These are phyloP conservation scores for Ambrosia trifida DNA, from an alignment of 129 eudicot genomes.

Conservation along the genomic window DNA sequence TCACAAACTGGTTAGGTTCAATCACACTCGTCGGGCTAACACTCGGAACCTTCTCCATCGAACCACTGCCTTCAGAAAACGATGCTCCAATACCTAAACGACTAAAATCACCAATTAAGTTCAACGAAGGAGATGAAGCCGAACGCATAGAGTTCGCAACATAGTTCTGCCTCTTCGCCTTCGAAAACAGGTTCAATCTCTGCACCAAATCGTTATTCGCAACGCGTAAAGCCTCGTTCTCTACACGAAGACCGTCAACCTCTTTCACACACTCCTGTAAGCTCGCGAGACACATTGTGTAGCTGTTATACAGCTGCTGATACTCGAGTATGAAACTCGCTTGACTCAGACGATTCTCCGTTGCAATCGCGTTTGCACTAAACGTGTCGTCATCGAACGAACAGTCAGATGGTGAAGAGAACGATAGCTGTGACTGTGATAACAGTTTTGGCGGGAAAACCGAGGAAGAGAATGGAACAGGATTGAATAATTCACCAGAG, in stretches of 20 bases:
- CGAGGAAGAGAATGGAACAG: slow-evolving; percentile 38
- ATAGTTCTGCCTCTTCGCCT: slow-evolving; percentile 45
- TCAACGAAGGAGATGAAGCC: slow-evolving; percentile 30
- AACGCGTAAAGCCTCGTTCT: slow-evolving; percentile 58
- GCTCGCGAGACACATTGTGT: slow-evolving; percentile 50
- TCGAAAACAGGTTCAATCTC: slow-evolving; percentile 44
- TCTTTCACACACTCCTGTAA: slow-evolving; percentile 63
- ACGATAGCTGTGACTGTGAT: slow-evolving; percentile 42
- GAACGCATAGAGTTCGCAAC: slow-evolving; percentile 37
- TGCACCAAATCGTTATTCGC: slow-evolving; percentile 55
- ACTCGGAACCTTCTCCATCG: slow-evolving; percentile 32
- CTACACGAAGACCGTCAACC: slow-evolving; percentile 53
- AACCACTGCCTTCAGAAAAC: slow-evolving; percentile 21
- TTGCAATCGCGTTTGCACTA: slow-evolving; percentile 34
- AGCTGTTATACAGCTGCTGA: slow-evolving; percentile 61
- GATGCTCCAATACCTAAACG: slow-evolving; percentile 42
- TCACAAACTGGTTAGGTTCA: slow-evolving; percentile 42
- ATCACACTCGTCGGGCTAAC: slow-evolving; percentile 56
- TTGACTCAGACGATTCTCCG: slow-evolving; percentile 55
- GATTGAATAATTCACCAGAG: slow-evolving; percentile 42
- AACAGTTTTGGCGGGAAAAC: slow-evolving; percentile 44
- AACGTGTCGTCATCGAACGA: slow-evolving; percentile 46
- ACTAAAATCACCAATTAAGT: slow-evolving; percentile 35
- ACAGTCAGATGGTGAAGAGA: slow-evolving; percentile 50
- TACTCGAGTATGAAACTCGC: slow-evolving; percentile 63